A percentile compares a stretch with the other conserved stretches of the same genome.
phyloP scores from a whole-genome alignment of 495 filamentous ascomycete genomes.

The Pyrenopolyporus hunteri region DNA sequence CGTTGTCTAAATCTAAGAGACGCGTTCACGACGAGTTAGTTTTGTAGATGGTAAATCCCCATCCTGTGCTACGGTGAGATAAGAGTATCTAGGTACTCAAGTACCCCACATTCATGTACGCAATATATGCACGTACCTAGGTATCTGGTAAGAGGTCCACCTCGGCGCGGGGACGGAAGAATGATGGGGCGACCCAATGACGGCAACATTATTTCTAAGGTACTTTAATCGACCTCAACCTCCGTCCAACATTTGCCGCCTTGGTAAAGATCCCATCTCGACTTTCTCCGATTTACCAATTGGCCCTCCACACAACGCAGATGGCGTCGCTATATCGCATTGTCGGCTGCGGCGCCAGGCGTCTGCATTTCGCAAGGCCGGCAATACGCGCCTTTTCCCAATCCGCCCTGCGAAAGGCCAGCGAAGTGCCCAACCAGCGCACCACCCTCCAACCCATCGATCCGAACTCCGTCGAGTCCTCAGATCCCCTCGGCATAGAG shows the following conservation, averaged over 20 bases:
- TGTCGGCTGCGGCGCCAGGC: slow-evolving; percentile 61
- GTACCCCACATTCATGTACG: too few species aligned
- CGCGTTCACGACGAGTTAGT: too few species aligned
- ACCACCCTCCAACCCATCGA: slow-evolving; percentile 73
- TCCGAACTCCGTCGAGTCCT: slow-evolving; percentile 63
- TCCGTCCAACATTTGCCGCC: slow-evolving; percentile 18
- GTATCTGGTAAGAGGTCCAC: background rate
- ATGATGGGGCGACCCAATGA: slow-evolving; percentile 42
- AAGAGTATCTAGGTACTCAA: too few species aligned
- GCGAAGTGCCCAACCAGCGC: slow-evolving; percentile 56
- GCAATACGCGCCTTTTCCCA: slow-evolving; percentile 68
- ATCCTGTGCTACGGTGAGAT: too few species aligned
- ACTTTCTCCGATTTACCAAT: slow-evolving; percentile 28
- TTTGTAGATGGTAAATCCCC: too few species aligned
- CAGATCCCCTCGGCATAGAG: slow-evolving; percentile 54
- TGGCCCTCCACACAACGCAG: slow-evolving; percentile 39
- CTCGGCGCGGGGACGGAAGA: slow-evolving; percentile 27
- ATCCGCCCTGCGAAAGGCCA: slow-evolving; percentile 67
- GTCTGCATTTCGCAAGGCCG: slow-evolving; percentile 52
- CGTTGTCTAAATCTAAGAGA: too few species aligned
- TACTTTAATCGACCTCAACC: slow-evolving; percentile 17
- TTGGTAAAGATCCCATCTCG: slow-evolving; percentile 15
- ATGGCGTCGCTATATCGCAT: slow-evolving; percentile 61
- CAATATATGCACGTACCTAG: background rate
- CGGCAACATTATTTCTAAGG: slow-evolving; percentile 41